phyloP scores from a whole-genome alignment of 1,284 basidiomycete species.

The Apiotrichum mycotoxinovorans region DNA sequence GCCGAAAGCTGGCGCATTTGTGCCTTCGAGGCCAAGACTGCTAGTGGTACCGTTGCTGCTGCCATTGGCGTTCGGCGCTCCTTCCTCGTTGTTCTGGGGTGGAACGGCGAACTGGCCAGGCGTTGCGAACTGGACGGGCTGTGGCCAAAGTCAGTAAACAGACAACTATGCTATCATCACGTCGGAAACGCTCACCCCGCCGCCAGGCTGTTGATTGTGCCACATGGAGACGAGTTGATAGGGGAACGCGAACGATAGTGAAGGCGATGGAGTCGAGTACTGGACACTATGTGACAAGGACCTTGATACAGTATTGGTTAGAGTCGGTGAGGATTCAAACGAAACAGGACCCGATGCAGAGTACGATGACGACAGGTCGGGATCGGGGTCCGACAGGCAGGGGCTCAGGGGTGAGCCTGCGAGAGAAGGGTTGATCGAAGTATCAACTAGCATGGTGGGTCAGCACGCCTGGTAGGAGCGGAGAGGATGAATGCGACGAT shows the following conservation, averaged over 20 bases:
- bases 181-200: slow-evolving; percentile 7
- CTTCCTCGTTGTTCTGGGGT: slow-evolving; percentile 6
- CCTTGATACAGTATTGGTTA: neutral
- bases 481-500: neutral
- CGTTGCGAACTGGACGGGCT: slow-evolving; percentile 16
- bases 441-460: neutral
- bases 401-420: neutral
- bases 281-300: neutral
- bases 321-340: neutral
- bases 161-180: neutral
- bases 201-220: slow-evolving; percentile 12
- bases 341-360: neutral
- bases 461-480: neutral
- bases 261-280: neutral
- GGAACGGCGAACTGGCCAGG: slow-evolving; percentile 6
- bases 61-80: neutral
- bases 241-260: neutral
- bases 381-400: neutral
- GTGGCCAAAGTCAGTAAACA: neutral
- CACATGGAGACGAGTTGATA: slow-evolving; percentile 8
- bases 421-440: neutral
- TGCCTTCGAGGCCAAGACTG: slow-evolving; percentile 15
- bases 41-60: neutral
- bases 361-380: neutral
- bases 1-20: slow-evolving; percentile 3